Conservation (phyloP, 2,329 filamentous ascomycete genomes). For the Elsinoe australis region DNA sequence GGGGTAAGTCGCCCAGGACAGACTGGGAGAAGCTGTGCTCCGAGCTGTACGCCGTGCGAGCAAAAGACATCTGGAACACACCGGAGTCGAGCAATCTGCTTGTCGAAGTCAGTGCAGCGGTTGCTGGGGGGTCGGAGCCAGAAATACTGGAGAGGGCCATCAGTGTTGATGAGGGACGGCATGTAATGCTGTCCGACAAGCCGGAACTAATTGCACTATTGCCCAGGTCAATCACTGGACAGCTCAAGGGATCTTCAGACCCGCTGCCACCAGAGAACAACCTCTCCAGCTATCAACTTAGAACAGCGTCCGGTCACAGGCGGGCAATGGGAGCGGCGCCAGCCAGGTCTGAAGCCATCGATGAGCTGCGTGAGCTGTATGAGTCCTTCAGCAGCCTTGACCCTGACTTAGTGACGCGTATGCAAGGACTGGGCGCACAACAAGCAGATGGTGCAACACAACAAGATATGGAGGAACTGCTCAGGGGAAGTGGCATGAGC, state of each 20-base stretch:
- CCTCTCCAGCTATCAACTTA: conserved; percentile 24
- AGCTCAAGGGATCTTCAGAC: conserved; percentile 67
- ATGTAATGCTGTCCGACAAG: conserved; percentile 70
- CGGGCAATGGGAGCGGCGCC: not conserved
- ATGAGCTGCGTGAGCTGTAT: conserved; percentile 5
- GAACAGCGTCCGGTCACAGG: not conserved
- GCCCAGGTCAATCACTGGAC: conserved; percentile 56
- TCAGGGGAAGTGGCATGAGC: conserved; percentile 10
- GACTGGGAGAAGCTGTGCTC: conserved; percentile 61
- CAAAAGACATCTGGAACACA: conserved; percentile 81
- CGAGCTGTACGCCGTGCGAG: conserved; percentile 65
- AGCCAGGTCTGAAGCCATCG: not conserved
- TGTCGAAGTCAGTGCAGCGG: conserved; percentile 57
- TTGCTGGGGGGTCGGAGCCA: conserved; percentile 35
- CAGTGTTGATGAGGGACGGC: conserved; percentile 56
- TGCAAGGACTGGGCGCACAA: conserved; percentile 1
- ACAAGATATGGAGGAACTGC: conserved; percentile 10
- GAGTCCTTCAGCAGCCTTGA: conserved; percentile 8
- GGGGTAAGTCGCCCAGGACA: conserved; percentile 65
- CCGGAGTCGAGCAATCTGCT: conserved; percentile 62
- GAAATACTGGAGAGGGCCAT: conserved; percentile 39
- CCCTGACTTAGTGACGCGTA: conserved; percentile 3
- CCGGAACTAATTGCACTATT: conserved; percentile 62
- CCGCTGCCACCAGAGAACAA: conserved; percentile 63
- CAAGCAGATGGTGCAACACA: not conserved